Evolutionary conservation across 2,329 filamentous ascomycete genomes (phyloP), one percentile per base, ranked within the genome.

Genomic region (Aaosphaeria pasadenensis): DNA sequence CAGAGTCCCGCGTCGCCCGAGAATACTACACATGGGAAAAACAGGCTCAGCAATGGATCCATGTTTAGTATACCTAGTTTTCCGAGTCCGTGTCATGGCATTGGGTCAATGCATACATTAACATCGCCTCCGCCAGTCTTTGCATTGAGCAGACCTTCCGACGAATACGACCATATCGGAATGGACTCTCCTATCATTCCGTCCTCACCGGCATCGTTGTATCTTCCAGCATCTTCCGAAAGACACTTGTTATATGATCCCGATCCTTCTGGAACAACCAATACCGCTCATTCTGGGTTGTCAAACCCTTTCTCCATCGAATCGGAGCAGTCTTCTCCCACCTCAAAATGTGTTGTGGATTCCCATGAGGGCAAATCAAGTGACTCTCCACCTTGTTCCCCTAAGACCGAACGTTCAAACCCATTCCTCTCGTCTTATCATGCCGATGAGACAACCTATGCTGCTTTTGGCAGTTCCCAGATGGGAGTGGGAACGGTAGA

Each of bases 11-110:
- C 32, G 28, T n/a, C 31, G 11, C 30, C 31, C n/a, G 30, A 50
- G 41, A 3, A 48, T 50, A 4, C 43, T 50, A 6, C 49, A 53
- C 48, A 48, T 4, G 50, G 58, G n/a, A 51, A 50, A 5, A 54
- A 60, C 28, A 56, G 60, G 6, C 11, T 63, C 29, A 69, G 64
- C 40, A 56, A 45, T 5, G 54, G 57, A 7, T 66, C 63, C 7
- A 46, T 64, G 3, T 65, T 71, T 52, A 70, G 57, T 43, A 68
- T 74, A 40, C 67, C 70, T 2, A 64, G 47, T 4, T 71, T 75
- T 75, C 87, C 91, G 71, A 96, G 76, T 6, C 85, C 83, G 71
- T 96, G 91, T 74, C 89, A 96, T 66, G 84, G 89, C 7, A 87
- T 91, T 63, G 96, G 96, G 54, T 94, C 67, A 30, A 76, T 74